A percentile compares a stretch with the other conserved stretches of the same genome.
Conservation (phyloP, 1,139 yeast species). For the Hanseniaspora gamundiae region DNA sequence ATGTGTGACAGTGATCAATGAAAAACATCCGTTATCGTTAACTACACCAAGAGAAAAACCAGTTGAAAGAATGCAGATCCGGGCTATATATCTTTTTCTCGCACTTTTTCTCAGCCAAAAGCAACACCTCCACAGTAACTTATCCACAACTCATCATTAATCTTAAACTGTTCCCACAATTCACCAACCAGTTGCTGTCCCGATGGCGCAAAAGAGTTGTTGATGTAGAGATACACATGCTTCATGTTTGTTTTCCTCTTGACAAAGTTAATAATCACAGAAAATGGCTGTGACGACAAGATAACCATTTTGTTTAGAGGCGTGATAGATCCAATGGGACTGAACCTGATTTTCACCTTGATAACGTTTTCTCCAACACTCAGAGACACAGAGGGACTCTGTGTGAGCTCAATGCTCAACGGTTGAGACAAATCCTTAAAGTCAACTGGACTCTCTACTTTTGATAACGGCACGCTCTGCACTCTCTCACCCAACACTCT, state of each 20-base stretch:
- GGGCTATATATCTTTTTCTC: not conserved
- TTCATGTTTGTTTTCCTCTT: constrained; percentile 14
- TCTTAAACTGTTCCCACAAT: constrained; percentile 22
- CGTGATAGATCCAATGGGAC: constrained; percentile 22
- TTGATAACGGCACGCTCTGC: not conserved
- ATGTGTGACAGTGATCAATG: no score
- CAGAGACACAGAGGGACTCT: not conserved
- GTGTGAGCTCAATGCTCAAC: constrained; percentile 2
- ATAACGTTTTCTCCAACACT: not conserved
- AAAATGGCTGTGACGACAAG: constrained; percentile 19
- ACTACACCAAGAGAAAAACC: not conserved
- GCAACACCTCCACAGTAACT: constrained; percentile 25
- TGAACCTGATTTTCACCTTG: constrained; percentile 20
- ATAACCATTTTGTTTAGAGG: constrained; percentile 17
- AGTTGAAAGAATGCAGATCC: not conserved
- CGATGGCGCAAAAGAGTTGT: constrained; percentile 25
- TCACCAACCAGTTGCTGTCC: constrained; percentile 23
- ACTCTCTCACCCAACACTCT: not conserved
- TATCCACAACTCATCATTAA: constrained; percentile 21
- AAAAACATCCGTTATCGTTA: no score
- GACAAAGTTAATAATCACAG: constrained; percentile 17
- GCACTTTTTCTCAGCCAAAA: constrained; percentile 16
- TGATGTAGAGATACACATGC: constrained; percentile 21
- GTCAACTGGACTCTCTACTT: not conserved
- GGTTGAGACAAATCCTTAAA: constrained; percentile 1